Base-by-base conservation (phyloP, 192 early-diverging fungal species). In the Umbelopsis sp. region DNA sequence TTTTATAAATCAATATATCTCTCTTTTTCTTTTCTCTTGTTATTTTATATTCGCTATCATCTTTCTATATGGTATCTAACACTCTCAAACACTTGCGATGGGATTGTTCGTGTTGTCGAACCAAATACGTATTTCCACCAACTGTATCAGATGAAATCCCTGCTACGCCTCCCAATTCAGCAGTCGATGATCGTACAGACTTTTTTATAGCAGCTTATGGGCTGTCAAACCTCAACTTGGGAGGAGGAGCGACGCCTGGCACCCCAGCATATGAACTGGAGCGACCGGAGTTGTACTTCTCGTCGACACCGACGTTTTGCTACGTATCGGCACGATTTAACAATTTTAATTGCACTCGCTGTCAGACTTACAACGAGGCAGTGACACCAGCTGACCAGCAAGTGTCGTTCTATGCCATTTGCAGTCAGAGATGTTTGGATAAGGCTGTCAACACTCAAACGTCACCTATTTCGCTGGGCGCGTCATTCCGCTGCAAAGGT, bases 91-190 rank as follows among this genome's bases (percentile, higher is more conserved):
- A n/a, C 33, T 35, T 61, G n/a, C 25, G 55, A 27, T 61, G 55
- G 55, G 55, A 61, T 15, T 61, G 55, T 33, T 61, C 55, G 33
- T 61, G 55, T n/a, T 61, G 55, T n/a, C 55, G 55, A 16, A 35
- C 21, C 16, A 61, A 61, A 25, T 25, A 61, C 30, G 55, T 61
- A 18, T 61, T 61, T 25, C 55, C 55, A 13, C 55, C 55, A 23
- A 16, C 25, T 30, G 16, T 35, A 25, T 6, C 55, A 35, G 55
- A 61, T 13, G 11, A 27, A 35, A 35, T 1, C 1, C 55, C 55
- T 18, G 55, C 55, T 11, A 61, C 55, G 11, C 55, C 55, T 11
- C 55, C 25, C 27, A 61, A 61, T 30, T 61, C 55, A 3, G 27
- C 33, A n/a, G 55, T n/a, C 10, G 33, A 25, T 13, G 55, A 61